phyloP scores from a whole-genome alignment of 495 filamentous ascomycete species.

The Alectoria sarmentosa region DNA sequence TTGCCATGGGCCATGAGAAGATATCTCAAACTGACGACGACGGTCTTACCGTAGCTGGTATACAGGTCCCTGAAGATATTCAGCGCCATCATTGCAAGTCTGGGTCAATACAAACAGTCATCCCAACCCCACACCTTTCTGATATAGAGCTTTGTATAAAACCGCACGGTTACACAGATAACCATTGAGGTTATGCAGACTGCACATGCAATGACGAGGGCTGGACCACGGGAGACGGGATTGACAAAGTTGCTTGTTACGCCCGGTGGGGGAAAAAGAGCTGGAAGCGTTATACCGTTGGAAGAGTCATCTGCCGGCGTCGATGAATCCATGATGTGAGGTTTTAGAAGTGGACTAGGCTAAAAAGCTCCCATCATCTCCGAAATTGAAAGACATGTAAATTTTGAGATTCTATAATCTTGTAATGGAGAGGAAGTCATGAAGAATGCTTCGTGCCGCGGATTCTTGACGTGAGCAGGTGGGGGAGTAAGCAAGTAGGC shows the following conservation, averaged over 20 bases:
- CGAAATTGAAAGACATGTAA: not conserved
- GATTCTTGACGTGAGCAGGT: not conserved
- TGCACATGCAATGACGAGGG: not conserved
- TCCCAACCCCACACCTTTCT: constrained; percentile 16
- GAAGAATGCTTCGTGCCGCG: not conserved
- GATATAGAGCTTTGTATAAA: constrained; percentile 21
- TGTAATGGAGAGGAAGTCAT: not conserved
- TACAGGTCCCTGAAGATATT: constrained; percentile 11
- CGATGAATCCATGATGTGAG: not conserved
- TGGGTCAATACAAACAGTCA: constrained; percentile 12
- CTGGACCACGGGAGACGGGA: not conserved
- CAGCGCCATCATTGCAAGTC: not conserved
- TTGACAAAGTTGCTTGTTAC: not conserved
- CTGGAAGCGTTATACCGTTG: not conserved
- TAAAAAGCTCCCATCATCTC: not conserved
- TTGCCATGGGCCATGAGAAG: not conserved
- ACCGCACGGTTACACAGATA: constrained; percentile 13
- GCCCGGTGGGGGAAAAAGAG: not conserved
- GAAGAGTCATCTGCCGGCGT: not conserved
- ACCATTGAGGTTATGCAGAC: constrained; percentile 8
- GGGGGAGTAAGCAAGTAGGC: not conserved
- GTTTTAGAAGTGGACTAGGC: not conserved
- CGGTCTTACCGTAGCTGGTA: constrained; percentile 16
- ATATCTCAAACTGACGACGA: not conserved
- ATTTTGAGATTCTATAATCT: not conserved